Evolutionary conservation across 139 green algal species (phyloP), one percentile per base, ranked within the genome.

Genomic region (Medakamo hakoo): DNA sequence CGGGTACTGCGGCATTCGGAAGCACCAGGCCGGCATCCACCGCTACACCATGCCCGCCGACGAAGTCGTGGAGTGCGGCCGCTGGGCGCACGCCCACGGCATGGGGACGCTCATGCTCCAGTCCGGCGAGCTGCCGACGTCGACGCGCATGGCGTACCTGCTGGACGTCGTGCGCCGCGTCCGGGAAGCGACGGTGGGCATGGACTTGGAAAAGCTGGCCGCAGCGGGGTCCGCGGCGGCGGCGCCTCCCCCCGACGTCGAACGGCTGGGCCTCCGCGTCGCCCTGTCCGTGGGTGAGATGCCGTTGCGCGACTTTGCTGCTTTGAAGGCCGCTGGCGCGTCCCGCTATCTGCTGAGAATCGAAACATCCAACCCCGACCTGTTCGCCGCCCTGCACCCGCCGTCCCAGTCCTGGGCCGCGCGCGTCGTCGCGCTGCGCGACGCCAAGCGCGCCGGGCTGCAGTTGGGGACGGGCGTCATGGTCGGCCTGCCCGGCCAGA

Each of bases 91-190:
- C 55, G 55, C 68, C 31, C 76, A 86, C 70, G 52, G 65, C 25
- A 77, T 86, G 63, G 67, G 77, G 58, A 86, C 79, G 49, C 64
- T 86, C 32, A 86, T 86, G 80, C 77, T 86, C 49, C 78, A 83
- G 69, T 65, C 64, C 3, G 80, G 80, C 16, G 77, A 86, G 69
- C 73, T 86, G 31, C 62, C 59, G 30, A 84, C 74, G 0, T 62
- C 68, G 16, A 52, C 78, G 70, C 70, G 80, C n/a, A 29, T 76
- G 29, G 25, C 60, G 21, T 86, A 82, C 65, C 55, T 86, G 23
- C 60, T 71, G 55, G 52, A 74, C 0, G 27, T 80, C 2, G 72
- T 80, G 27, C 3, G 29, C 4, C 63, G 55, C 1, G 63, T 78
- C 3, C 27, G 65, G 40, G 25, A 70, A 57, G 63, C 67, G 24